Conservation (phyloP, 371 early-diverging fungal species). For the Mucor circinelloides region DNA sequence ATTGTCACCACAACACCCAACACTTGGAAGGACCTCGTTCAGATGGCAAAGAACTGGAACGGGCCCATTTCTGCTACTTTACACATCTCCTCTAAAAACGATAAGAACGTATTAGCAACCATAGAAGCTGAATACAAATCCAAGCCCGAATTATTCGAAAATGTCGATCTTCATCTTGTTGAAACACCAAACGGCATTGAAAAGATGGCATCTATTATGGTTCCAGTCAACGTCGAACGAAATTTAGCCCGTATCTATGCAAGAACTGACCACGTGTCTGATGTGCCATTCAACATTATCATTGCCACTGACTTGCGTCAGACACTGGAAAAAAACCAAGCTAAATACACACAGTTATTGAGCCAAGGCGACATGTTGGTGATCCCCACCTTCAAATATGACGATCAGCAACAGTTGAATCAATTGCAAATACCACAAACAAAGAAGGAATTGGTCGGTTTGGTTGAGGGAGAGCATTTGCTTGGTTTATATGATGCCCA, state of each 20-base stretch:
- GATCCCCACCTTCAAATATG: conserved; percentile 40
- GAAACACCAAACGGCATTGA: conserved; percentile 15
- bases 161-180: conserved; percentile 43
- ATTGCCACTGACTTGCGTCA: conserved; percentile 38
- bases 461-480: conserved; percentile 22
- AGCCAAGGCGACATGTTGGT: conserved; percentile 46
- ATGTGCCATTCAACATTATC: conserved; percentile 34
- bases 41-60: conserved; percentile 42
- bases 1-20: conserved; percentile 40
- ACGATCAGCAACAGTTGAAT: background rate
- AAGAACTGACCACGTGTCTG: conserved; percentile 34
- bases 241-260: conserved; percentile 52
- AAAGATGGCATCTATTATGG: conserved; percentile 25
- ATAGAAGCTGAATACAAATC: conserved; percentile 26
- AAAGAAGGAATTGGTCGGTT: conserved; percentile 31
- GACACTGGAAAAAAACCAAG: conserved; percentile 31
- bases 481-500: conserved; percentile 37
- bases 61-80: conserved; percentile 52
- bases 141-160: conserved; percentile 19
- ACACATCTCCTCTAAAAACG: conserved; percentile 20
- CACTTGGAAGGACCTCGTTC: conserved; percentile 40
- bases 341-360: conserved; percentile 30
- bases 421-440: conserved; percentile 22
- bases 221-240: conserved; percentile 46
- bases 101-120: background rate